phyloP scores from a whole-genome alignment of 129 eudicot species.

The Mikania micrantha region DNA sequence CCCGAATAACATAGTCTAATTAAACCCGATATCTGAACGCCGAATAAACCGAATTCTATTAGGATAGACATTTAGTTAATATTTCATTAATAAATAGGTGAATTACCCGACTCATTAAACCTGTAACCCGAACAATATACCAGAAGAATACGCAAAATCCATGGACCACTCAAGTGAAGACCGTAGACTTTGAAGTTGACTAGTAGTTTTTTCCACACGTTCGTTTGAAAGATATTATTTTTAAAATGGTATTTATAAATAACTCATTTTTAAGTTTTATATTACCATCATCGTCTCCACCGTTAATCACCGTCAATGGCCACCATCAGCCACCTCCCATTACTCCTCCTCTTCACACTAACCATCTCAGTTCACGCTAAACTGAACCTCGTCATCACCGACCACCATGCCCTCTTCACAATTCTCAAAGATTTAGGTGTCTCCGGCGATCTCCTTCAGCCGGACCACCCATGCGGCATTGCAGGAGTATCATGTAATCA shows the following conservation, averaged over 20 bases:
- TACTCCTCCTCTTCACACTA: slow-evolving; percentile 35
- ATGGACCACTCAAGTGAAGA: no score
- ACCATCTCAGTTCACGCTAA: slow-evolving; percentile 35
- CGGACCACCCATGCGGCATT: slow-evolving; percentile 40
- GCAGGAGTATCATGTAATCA: slow-evolving; percentile 54
- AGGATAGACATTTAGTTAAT: no score
- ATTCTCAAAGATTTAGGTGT: slow-evolving; percentile 44
- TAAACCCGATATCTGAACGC: no score
- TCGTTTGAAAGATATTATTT: background rate
- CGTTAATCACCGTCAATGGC: slow-evolving; percentile 37
- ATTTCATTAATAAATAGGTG: no score
- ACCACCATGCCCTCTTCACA: slow-evolving; percentile 45
- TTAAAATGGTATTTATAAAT: background rate
- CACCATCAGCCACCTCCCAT: slow-evolving; percentile 29
- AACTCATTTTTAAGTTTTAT: no score
- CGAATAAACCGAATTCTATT: no score
- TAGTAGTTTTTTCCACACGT: slow-evolving; percentile 9
- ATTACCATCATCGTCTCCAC: background rate
- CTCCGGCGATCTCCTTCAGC: slow-evolving; percentile 23
- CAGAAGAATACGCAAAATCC: no score
- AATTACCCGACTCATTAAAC: no score
- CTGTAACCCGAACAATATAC: no score
- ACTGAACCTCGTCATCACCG: slow-evolving; percentile 31
- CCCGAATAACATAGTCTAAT: no score
- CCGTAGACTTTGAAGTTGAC: slow-evolving; percentile 1